Base-by-base conservation (phyloP, 768 basidiomycete species). In the Hirschioporus abietinus region DNA sequence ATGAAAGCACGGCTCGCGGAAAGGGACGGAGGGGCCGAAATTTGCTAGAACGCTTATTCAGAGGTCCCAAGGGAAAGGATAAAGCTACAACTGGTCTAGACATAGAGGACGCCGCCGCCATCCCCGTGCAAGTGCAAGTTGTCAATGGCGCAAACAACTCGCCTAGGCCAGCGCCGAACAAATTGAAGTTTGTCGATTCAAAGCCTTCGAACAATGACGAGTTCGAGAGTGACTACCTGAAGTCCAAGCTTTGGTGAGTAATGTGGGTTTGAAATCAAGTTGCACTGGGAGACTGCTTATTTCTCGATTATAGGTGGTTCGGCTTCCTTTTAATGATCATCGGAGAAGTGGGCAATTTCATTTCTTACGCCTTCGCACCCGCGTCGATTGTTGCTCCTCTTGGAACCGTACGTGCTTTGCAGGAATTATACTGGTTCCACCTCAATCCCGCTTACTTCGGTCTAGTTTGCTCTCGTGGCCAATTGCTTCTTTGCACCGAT, bases 401-500 rank as follows among this genome's bases (percentile, higher is more conserved):
- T 12, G 96, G 96, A n/a, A 95, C 93, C 60, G 95, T 96, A 71
- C 78, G 88, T 78, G 64, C 65, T 66, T 30, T 67, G 42, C 26
- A 62, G 35, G 12, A 60, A 36, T 63, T 24, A 26, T 68, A 52
- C 60, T 17, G 60, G 67, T 18, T 61, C 63, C 24, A 63, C 59
- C 24, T 36, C 67, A 64, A 64, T 42, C 64, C n/a, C 30, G 26
- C 23, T 62, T 27, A 65, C 25, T 67, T 60, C 5, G 20, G 3
- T 63, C 18, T 65, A 94, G 88, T 91, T 94, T 76, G 94, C 95
- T 1, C 81, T 98, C n/a, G 88, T 96, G 67, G 93, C 96, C 17
- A 99, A 99, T 75, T 98, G 95, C 73, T 82, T 95, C 57, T 95
- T 98, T 69, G 94, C 96, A 0, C 96, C 96, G 18, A 71, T 94